These are phyloP conservation scores for Marasmius fiardii DNA, from an alignment of 1,284 basidiomycete genomes.

Conservation along the genomic window DNA sequence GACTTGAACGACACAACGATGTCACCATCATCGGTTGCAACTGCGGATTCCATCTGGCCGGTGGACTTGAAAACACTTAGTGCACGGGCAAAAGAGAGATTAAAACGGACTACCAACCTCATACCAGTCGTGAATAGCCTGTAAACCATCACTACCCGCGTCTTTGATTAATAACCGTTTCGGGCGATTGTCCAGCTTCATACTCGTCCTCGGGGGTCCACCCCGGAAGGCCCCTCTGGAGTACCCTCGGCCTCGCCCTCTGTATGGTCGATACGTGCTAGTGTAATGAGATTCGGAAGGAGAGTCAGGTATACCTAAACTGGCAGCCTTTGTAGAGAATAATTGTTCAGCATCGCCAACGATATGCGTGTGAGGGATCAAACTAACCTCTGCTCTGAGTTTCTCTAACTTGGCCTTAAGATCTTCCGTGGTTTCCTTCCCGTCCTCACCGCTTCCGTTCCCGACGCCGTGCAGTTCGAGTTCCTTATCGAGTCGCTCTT, in stretches of 20 bases:
- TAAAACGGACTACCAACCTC: slow-evolving; percentile 47
- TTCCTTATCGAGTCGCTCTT: slow-evolving; percentile 72
- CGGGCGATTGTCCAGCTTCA: slow-evolving; percentile 91
- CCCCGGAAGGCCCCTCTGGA: slow-evolving; percentile 65
- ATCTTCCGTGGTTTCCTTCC: slow-evolving; percentile 63
- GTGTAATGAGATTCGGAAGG: slow-evolving; percentile 31
- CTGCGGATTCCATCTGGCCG: slow-evolving; percentile 64
- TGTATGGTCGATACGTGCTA: slow-evolving; percentile 59
- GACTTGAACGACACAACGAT: slow-evolving; percentile 65
- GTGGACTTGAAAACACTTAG: slow-evolving; percentile 41
- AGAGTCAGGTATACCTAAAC: slow-evolving; percentile 60
- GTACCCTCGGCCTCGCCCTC: slow-evolving; percentile 61
- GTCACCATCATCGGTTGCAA: slow-evolving; percentile 49
- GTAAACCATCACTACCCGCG: slow-evolving; percentile 48
- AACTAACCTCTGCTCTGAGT: slow-evolving; percentile 77
- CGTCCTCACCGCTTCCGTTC: slow-evolving; percentile 29
- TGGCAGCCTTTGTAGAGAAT: slow-evolving; percentile 63
- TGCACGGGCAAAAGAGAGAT: slow-evolving; percentile 5
- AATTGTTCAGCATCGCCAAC: slow-evolving; percentile 7
- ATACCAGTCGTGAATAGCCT: slow-evolving; percentile 78
- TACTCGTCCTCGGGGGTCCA: slow-evolving; percentile 59
- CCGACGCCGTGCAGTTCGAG: slow-evolving; percentile 59
- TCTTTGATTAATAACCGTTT: slow-evolving; percentile 78
- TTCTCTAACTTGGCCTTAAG: slow-evolving; percentile 77
- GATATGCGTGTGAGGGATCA: neutral